phyloP scores from a whole-genome alignment of 2,329 filamentous ascomycete genomes.

The Rachicladosporium sp. region DNA sequence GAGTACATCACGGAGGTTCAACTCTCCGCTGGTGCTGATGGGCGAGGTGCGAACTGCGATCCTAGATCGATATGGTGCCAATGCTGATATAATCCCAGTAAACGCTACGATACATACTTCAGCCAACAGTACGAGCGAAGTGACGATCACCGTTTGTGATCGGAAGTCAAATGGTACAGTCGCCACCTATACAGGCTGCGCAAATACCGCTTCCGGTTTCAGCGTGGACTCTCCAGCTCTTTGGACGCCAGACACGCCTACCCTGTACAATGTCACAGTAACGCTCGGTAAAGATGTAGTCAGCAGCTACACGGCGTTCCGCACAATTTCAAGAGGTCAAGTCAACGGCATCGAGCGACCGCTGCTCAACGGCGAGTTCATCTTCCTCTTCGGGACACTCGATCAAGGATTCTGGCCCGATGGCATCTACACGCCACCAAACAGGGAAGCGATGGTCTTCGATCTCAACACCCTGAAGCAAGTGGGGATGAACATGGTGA shows the following conservation, averaged over 20 bases:
- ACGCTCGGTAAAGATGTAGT: slow-evolving; percentile 41
- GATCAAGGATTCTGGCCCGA: slow-evolving; percentile 60
- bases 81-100: too few relatives aligned
- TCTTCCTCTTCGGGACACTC: slow-evolving; percentile 55
- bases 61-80: too few relatives aligned
- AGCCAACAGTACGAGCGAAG: too few relatives aligned
- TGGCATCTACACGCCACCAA: slow-evolving; percentile 54
- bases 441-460: slow-evolving; percentile 53
- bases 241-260: slow-evolving; percentile 54
- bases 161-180: slow-evolving; percentile 18
- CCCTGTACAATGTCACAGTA: slow-evolving; percentile 52
- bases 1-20: slow-evolving; percentile 49
- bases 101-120: too few relatives aligned
- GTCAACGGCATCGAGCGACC: slow-evolving; percentile 49
- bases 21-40: slow-evolving; percentile 44
- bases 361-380: slow-evolving; percentile 55
- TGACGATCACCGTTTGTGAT: too few relatives aligned
- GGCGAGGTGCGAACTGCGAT: slow-evolving; percentile 17
- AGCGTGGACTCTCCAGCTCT: slow-evolving; percentile 41
- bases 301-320: slow-evolving; percentile 56
- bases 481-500: slow-evolving; percentile 57
- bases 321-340: slow-evolving; percentile 46
- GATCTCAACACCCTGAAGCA: slow-evolving; percentile 53
- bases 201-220: slow-evolving; percentile 44
- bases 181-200: slow-evolving; percentile 31